These are phyloP conservation scores for Lactuca saligna DNA, from an alignment of 129 eudicot species.

Conservation along the genomic window DNA sequence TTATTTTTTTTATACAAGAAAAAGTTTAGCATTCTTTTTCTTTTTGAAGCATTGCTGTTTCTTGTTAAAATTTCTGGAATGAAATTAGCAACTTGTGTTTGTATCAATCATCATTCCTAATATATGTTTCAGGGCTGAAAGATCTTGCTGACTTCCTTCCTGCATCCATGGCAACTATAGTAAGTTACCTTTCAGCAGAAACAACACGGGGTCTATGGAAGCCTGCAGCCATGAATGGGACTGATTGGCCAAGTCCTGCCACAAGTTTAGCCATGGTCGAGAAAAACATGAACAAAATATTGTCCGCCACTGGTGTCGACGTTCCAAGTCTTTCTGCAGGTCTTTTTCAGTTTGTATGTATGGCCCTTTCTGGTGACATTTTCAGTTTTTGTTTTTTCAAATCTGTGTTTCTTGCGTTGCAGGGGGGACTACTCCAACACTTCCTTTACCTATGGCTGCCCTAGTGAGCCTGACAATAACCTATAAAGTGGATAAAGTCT, in stretches of 20 bases:
- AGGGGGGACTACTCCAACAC: slow-evolving; percentile 67
- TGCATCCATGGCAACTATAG: slow-evolving; percentile 85
- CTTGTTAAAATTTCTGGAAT: neutral
- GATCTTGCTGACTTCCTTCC: slow-evolving; percentile 94
- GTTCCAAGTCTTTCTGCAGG: slow-evolving; percentile 87
- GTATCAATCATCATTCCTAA: too few species aligned
- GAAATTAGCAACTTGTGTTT: neutral
- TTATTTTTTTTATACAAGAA: too few species aligned
- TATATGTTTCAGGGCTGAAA: slow-evolving; percentile 73
- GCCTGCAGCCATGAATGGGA: slow-evolving; percentile 96
- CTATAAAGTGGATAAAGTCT: slow-evolving; percentile 64
- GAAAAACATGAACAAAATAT: slow-evolving; percentile 67
- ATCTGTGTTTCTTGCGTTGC: slow-evolving; percentile 19
- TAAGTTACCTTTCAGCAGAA: slow-evolving; percentile 95
- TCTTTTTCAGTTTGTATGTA: neutral
- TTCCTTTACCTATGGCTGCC: slow-evolving; percentile 92
- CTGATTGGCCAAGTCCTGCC: slow-evolving; percentile 99
- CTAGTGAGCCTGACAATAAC: slow-evolving; percentile 96
- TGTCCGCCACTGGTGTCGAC: slow-evolving; percentile 88
- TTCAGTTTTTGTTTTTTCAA: too few species aligned
- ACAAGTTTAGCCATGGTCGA: slow-evolving; percentile 73
- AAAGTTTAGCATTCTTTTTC: too few species aligned
- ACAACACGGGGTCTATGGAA: slow-evolving; percentile 95
- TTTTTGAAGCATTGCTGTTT: too few species aligned
- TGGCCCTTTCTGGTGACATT: neutral